These are phyloP conservation scores for Dactylellina sp. DNA, from an alignment of 2,329 filamentous ascomycete species.

Conservation along the genomic window DNA sequence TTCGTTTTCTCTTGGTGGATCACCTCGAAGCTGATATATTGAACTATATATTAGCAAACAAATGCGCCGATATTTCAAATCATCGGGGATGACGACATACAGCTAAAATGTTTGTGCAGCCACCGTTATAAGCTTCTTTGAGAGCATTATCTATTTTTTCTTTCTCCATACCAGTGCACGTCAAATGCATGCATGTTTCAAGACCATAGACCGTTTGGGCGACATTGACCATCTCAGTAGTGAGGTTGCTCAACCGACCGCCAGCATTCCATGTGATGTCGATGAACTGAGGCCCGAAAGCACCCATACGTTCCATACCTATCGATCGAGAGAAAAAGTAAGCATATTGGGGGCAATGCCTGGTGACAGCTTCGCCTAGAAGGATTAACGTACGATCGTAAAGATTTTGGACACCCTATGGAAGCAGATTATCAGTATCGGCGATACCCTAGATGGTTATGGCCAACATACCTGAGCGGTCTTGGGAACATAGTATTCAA, in stretches of 20 bases:
- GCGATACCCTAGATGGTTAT: constrained; percentile 11
- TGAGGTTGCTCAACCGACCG: constrained; percentile 88
- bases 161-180: constrained; percentile 96
- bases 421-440: constrained; percentile 54
- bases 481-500: constrained; percentile 99
- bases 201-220: constrained; percentile 94
- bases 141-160: constrained; percentile 92
- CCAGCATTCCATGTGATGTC: constrained; percentile 99
- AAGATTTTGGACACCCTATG: constrained; percentile 89
- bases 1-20: constrained; percentile 92
- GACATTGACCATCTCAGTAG: constrained; percentile 96
- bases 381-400: constrained; percentile 77
- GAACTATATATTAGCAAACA: constrained; percentile 5
- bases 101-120: constrained; percentile 96
- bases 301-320: constrained; percentile 96
- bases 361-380: neutral
- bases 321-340: constrained; percentile 27
- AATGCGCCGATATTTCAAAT: constrained; percentile 8
- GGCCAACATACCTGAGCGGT: constrained; percentile 74
- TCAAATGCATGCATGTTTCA: constrained; percentile 99
- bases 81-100: constrained; percentile 24
- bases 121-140: constrained; percentile 87
- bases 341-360: neutral
- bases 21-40: constrained; percentile 74
- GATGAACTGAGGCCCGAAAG: constrained; percentile 92